Evolutionary conservation across 2,329 filamentous ascomycete genomes (phyloP), one percentile per base, ranked within the genome.

Genomic region (Penicillium sp.): DNA sequence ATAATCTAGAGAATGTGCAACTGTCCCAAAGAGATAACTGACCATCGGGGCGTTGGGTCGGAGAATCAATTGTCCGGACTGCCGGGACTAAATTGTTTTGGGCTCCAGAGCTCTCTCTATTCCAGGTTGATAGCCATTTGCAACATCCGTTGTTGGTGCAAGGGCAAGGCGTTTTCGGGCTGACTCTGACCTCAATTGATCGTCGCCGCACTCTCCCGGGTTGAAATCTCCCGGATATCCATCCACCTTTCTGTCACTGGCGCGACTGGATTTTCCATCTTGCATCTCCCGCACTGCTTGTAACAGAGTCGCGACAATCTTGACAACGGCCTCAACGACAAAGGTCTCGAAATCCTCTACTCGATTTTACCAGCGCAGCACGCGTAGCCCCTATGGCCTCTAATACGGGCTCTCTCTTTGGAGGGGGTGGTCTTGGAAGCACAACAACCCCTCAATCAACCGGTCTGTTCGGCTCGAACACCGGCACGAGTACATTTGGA

Each of bases 361-460:
- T 42, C n/a, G 3, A 13, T 20, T 7, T 21, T 6, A 13, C 15
- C 36, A 17, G 7, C 5, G 4, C 9, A 20, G 23, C 13, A 9
- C 20, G 24, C 46, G 24, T 17, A 34, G 17, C 39, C 40, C 42
- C 26, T 26, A 60, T 61, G 56, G 24, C 58, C 37, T 58, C 58
- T 27, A 64, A 55, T 21, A 51, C 63, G 15, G 47, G 61, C 39
- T 68, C 69, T 46, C 49, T 68, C 42, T 69, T 70, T 52, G 65
- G 67, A 54, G 60, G 61, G 20, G 57, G 55, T 48, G 62, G 61
- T 24, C 48, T 69, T 41, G 64, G 67, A 18, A 50, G 58, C 15
- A 39, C 63, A 20, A 51, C 61, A 54, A 48, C 59, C 24, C 41
- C 56, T 39, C 59, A 67, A 36, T 48, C 62, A 10, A 59, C 62